Evolutionary conservation across 306 rosid species (phyloP), one percentile per base, ranked within the genome.

Genomic region (Boehmeria nivea): DNA sequence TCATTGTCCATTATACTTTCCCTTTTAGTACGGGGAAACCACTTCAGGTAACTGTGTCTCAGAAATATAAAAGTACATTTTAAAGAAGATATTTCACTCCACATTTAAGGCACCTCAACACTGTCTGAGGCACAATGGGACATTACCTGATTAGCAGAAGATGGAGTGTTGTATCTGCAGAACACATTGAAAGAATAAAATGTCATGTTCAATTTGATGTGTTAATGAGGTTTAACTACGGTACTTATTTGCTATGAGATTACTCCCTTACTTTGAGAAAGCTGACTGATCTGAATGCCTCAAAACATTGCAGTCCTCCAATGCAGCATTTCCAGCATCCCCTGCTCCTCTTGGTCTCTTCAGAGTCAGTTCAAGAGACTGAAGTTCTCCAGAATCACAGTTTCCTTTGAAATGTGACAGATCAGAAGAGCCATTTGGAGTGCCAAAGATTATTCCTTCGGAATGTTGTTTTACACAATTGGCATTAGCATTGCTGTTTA

Each of bases 201-300:
- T 20, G 36, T 49, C n/a, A 51, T 43, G 7, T 17, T 60, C 58
- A 60, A 64, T 28, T 19, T 3, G 54, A 39, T 68, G 57, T 49
- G 54, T 53, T 26, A 45, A 48, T 57, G 38, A 44, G 23, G 28
- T 25, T 24, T 66, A 57, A 10, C 43, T 31, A 54, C 0, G 16
- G 8, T 11, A 18, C 21, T 12, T 20, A 12, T 31, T 12, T n/a
- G 3, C 0, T 10, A 36, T 15, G n/a, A n/a, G n/a, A n/a, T n/a
- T n/a, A 16, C 49, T 63, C 66, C 39, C 85, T 73, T 79, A 83
- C 89, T 73, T 83, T 17, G 89, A 76, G 68, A 83, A 83, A 68
- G 89, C 89, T 17, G 89, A 83, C 54, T 68, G 68, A 64, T 76
- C 72, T 43, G 86, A 83, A 68, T 77, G 86, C 61, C 83, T 76